Percentiles rank a stretch among this genome's conserved stretches.
Evolutionary conservation across 495 filamentous ascomycete genomes (phyloP).

Genomic region (Cercophora samala): DNA sequence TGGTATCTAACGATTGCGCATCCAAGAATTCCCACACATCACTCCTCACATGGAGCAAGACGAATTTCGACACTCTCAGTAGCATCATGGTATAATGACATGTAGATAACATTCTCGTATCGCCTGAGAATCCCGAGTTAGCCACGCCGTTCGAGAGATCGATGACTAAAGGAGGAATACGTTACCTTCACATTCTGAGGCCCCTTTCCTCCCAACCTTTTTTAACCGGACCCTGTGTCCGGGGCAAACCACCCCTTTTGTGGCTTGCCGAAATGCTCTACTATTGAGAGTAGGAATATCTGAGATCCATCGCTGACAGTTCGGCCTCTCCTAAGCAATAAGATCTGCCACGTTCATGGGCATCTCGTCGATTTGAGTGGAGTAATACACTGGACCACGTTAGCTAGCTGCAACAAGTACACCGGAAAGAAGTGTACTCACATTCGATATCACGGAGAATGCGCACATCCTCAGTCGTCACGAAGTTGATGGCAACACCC

Average conservation of each 20-base stretch:
- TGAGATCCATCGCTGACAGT: not conserved
- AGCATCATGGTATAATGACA: not conserved
- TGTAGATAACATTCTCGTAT: not conserved
- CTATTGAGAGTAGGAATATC: not conserved
- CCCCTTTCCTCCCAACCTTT: constrained; percentile 21
- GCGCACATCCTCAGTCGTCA: constrained; percentile 97
- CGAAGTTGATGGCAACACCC: constrained; percentile 99
- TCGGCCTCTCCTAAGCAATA: constrained; percentile 40
- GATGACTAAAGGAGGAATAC: not conserved
- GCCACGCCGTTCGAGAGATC: not conserved
- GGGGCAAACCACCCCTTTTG: not conserved
- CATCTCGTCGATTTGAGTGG: constrained; percentile 83
- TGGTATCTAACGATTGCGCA: not conserved
- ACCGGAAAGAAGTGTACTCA: constrained; percentile 30
- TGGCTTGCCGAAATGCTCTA: not conserved
- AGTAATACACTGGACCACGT: constrained; percentile 56
- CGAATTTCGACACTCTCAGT: not conserved
- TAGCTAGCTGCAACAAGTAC: constrained; percentile 15
- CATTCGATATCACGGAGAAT: constrained; percentile 97
- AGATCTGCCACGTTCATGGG: constrained; percentile 79
- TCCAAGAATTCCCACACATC: not conserved
- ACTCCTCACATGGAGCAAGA: not conserved
- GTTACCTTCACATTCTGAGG: constrained; percentile 14
- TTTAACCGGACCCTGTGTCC: constrained; percentile 6
- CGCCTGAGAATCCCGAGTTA: not conserved